phyloP scores from a whole-genome alignment of 169 alveolate genomes.

The Eimeria acervulina region DNA sequence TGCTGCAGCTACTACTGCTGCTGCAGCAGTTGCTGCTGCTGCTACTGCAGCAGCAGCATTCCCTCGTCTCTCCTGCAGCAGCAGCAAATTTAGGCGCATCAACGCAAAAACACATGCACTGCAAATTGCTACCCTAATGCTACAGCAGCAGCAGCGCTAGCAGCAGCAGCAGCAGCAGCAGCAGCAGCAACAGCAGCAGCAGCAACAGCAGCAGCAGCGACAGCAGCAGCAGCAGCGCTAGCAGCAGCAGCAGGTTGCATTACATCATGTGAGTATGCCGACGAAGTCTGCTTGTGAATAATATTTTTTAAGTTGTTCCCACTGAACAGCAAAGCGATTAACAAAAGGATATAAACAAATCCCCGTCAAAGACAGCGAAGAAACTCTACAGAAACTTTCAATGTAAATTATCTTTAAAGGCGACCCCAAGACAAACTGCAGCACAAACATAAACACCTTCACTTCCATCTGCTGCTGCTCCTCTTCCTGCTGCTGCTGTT shows the following conservation, averaged over 20 bases:
- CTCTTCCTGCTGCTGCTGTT: no score
- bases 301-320: constrained; percentile 1
- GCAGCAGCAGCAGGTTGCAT: not conserved
- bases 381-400: constrained; percentile 75
- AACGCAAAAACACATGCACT: no score
- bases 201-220: constrained; percentile 12
- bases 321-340: constrained; percentile 30
- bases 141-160: no score
- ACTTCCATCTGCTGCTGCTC: no score
- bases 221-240: not conserved
- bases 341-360: constrained; percentile 56
- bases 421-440: constrained; percentile 51
- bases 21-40: no score
- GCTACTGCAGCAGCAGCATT: no score
- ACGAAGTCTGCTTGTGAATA: not conserved
- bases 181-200: constrained; percentile 26
- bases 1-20: no score
- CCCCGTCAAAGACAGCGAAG: constrained; percentile 62
- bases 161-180: constrained; percentile 18
- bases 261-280: not conserved
- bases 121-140: no score
- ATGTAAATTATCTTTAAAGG: constrained; percentile 15
- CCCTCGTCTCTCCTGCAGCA: no score
- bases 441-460: not conserved
- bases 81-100: no score